These are phyloP conservation scores for Diaporthe australafricana DNA, from an alignment of 2,329 filamentous ascomycete genomes.

Conservation along the genomic window DNA sequence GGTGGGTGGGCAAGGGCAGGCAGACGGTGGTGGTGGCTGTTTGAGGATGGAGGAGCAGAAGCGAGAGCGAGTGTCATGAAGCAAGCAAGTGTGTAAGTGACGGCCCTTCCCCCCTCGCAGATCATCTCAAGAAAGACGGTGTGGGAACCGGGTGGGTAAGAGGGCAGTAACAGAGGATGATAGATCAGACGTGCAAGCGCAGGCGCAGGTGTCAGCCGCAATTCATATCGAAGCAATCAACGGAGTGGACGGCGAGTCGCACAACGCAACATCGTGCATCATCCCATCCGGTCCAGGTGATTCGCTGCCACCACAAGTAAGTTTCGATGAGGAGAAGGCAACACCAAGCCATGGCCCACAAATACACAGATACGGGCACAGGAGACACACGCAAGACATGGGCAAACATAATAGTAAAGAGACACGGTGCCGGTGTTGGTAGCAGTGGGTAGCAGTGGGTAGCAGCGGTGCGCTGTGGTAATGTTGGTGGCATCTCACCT, in stretches of 20 bases:
- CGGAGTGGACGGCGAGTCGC: not conserved
- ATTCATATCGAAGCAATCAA: constrained; percentile 16
- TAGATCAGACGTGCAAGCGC: constrained; percentile 12
- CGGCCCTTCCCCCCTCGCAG: not conserved
- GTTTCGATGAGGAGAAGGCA: constrained; percentile 35
- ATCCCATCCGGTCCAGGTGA: constrained; percentile 1
- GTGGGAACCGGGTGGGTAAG: not conserved
- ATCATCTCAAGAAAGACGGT: not conserved
- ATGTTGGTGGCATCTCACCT: constrained; percentile 54
- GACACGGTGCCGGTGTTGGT: not conserved
- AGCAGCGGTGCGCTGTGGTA: not conserved
- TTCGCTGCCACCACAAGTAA: constrained; percentile 25
- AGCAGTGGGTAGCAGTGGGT: not conserved
- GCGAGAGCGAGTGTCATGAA: constrained; percentile 9
- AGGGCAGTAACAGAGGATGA: constrained; percentile 3
- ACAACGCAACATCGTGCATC: not conserved
- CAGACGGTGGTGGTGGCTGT: not conserved
- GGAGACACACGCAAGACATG: not conserved
- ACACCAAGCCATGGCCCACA: constrained; percentile 6
- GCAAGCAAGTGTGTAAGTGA: not conserved
- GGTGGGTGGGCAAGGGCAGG: not conserved
- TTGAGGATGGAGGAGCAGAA: not conserved
- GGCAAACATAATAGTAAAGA: not conserved
- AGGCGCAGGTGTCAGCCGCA: constrained; percentile 1
- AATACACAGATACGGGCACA: not conserved